Conservation (phyloP, 2,329 filamentous ascomycete species). For the Diaporthe nobilis region DNA sequence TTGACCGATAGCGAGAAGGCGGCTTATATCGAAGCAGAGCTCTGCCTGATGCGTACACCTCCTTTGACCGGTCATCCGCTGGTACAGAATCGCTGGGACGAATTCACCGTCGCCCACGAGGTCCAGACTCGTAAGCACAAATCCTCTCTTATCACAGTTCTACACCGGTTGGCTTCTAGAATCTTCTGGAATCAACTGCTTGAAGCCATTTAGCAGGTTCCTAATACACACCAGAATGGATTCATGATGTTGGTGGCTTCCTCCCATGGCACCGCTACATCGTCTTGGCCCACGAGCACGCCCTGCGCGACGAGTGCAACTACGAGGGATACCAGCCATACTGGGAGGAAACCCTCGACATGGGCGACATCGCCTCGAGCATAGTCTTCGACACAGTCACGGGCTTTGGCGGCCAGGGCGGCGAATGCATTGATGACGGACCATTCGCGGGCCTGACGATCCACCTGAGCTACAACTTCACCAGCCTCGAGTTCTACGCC, state of each 20-base stretch:
- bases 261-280: constrained; percentile 55
- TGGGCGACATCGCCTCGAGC: constrained; percentile 43
- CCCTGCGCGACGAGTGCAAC: constrained; percentile 50
- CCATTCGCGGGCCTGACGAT: constrained; percentile 52
- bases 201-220: rapidly evolving
- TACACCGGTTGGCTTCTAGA: too few relatives aligned
- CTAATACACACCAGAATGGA: constrained; percentile 43
- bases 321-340: constrained; percentile 48
- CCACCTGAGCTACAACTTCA: constrained; percentile 36
- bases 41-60: constrained; percentile 49
- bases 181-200: neutral
- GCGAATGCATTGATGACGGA: constrained; percentile 51
- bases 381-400: constrained; percentile 49
- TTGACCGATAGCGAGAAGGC: constrained; percentile 45
- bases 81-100: constrained; percentile 50
- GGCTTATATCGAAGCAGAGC: constrained; percentile 50
- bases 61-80: constrained; percentile 46
- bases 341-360: constrained; percentile 51
- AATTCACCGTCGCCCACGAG: constrained; percentile 51
- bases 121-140: constrained; percentile 41
- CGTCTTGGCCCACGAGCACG: constrained; percentile 50
- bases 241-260: constrained; percentile 51
- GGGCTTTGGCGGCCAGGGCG: constrained; percentile 53
- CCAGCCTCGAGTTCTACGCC: constrained; percentile 4
- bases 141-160: neutral